These are phyloP conservation scores for Celoporthe dispersa DNA, from an alignment of 2,329 filamentous ascomycete species.

Conservation along the genomic window DNA sequence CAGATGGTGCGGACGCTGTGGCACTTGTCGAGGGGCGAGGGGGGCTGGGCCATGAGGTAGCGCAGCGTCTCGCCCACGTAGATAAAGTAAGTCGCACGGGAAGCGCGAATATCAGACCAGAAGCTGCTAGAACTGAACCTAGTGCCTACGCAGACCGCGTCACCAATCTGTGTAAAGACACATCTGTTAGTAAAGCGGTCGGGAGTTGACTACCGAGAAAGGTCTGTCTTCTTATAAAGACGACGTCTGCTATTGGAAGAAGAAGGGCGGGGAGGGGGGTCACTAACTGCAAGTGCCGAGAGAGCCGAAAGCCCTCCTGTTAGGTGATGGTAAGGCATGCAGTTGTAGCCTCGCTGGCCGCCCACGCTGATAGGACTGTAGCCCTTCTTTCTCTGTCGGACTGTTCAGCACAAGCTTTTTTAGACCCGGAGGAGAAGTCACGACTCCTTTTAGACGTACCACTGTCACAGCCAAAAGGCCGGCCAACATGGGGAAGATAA, in stretches of 20 bases:
- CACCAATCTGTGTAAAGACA: conserved; percentile 40
- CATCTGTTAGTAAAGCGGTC: conserved; percentile 36
- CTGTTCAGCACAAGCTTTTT: neutral
- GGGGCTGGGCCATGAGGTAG: conserved; percentile 72
- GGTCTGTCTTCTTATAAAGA: neutral
- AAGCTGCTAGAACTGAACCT: conserved; percentile 73
- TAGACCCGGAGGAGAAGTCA: neutral
- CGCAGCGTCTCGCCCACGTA: conserved; percentile 80
- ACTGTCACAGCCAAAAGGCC: conserved; percentile 39
- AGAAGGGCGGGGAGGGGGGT: neutral
- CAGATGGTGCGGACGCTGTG: conserved; percentile 65
- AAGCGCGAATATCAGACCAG: conserved; percentile 73
- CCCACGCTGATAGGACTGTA: conserved; percentile 32
- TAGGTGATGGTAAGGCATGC: conserved; percentile 79
- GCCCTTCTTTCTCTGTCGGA: conserved; percentile 8
- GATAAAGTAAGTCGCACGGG: conserved; percentile 70
- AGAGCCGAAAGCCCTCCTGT: conserved; percentile 68
- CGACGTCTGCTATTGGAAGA: neutral
- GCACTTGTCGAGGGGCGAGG: conserved; percentile 61
- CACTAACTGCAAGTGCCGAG: conserved; percentile 56
- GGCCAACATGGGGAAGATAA: conserved; percentile 58
- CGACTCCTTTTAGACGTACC: neutral
- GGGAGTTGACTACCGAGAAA: neutral
- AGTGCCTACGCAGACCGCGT: conserved; percentile 65
- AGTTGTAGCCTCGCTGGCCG: conserved; percentile 71